A percentile compares a stretch with the other conserved stretches of the same genome.
Evolutionary conservation across 2,329 filamentous ascomycete genomes (phyloP).

Genomic region (Penicillium hordei): DNA sequence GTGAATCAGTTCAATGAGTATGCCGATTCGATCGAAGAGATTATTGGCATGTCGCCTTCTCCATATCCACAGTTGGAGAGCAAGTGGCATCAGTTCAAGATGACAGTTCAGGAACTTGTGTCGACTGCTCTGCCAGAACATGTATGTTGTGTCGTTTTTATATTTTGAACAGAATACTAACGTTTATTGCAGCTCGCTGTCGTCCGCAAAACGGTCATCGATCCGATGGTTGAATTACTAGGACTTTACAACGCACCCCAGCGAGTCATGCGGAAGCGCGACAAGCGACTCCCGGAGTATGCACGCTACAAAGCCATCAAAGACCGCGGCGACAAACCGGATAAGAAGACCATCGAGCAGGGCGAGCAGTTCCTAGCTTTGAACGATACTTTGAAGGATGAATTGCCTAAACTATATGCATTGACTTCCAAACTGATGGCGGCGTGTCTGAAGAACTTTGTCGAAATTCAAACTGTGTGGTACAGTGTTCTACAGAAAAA

Average conservation of each 20-base stretch:
- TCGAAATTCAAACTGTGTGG: conserved; percentile 82
- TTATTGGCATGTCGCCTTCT: conserved; percentile 68
- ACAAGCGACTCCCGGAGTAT: conserved; percentile 88
- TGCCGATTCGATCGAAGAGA: conserved; percentile 76
- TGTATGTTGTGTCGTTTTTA: conserved; percentile 48
- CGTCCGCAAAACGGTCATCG: conserved; percentile 79
- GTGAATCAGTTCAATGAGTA: conserved; percentile 80
- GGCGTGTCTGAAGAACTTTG: conserved; percentile 77
- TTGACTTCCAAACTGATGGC: conserved; percentile 82
- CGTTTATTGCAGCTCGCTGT: conserved; percentile 51
- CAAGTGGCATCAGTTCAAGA: conserved; percentile 90
- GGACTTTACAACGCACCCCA: conserved; percentile 80
- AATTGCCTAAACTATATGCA: conserved; percentile 78
- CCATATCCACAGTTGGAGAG: conserved; percentile 82
- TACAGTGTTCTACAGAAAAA: conserved; percentile 81
- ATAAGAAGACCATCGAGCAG: conserved; percentile 78
- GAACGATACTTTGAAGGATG: conserved; percentile 90
- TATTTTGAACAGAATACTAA: conserved; percentile 8
- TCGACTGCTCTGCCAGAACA: conserved; percentile 81
- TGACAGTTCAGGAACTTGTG: conserved; percentile 81
- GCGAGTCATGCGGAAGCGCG: conserved; percentile 87
- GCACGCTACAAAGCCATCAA: conserved; percentile 76
- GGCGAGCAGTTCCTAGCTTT: conserved; percentile 88
- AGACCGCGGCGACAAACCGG: conserved; percentile 78
- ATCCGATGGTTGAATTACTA: conserved; percentile 76